Conservation (phyloP, 2,329 filamentous ascomycete species). For the Colletotrichum chlorophyti region DNA sequence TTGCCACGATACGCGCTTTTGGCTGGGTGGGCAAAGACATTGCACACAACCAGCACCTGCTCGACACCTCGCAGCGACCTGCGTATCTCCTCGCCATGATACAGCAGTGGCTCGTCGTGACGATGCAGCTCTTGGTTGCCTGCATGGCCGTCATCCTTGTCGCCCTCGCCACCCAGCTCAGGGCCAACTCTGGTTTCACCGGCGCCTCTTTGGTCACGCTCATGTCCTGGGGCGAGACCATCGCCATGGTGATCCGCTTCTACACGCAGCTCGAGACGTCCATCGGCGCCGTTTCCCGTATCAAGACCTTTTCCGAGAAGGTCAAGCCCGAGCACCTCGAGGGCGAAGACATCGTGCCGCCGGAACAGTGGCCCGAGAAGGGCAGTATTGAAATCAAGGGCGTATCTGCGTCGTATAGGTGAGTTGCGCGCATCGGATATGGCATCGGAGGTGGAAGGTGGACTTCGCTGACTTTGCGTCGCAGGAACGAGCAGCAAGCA, state of each 20-base stretch:
- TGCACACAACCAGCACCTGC: constrained; percentile 49
- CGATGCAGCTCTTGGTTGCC: constrained; percentile 55
- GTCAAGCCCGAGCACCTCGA: constrained; percentile 21
- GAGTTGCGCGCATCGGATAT: neutral
- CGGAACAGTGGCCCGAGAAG: constrained; percentile 27
- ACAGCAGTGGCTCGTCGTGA: constrained; percentile 61
- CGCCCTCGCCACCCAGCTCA: constrained; percentile 49
- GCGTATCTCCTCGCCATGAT: constrained; percentile 61
- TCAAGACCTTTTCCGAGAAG: constrained; percentile 31
- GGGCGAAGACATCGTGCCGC: constrained; percentile 16
- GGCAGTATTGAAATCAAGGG: constrained; percentile 29
- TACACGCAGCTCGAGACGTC: constrained; percentile 38
- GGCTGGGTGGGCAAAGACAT: constrained; percentile 54
- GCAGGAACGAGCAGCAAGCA: constrained; percentile 12
- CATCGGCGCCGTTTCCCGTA: constrained; percentile 30
- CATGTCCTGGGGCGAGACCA: constrained; percentile 39
- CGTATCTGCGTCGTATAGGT: constrained; percentile 30
- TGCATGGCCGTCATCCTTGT: constrained; percentile 54
- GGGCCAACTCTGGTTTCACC: constrained; percentile 39
- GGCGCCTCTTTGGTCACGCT: constrained; percentile 42
- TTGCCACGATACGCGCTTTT: constrained; percentile 60
- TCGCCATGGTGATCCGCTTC: constrained; percentile 36
- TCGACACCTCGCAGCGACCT: constrained; percentile 59
- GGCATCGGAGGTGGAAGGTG: too few relatives aligned
- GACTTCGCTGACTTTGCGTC: neutral